Evolutionary conservation across 2,329 filamentous ascomycete genomes (phyloP), one percentile per base, ranked within the genome.

Genomic region (Thielaviopsis ethacetica): DNA sequence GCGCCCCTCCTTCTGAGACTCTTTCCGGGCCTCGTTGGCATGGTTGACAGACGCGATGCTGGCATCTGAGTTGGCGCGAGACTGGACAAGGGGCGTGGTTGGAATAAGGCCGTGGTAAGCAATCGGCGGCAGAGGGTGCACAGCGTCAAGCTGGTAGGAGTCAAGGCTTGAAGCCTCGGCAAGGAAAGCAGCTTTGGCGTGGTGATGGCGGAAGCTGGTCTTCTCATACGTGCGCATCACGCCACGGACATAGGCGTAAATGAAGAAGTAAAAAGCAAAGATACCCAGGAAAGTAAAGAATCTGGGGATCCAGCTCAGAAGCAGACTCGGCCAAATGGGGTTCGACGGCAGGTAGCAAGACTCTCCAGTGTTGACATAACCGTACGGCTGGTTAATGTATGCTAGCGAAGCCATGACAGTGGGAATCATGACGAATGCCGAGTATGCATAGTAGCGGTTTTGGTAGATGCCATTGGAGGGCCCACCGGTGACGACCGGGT

Each of bases 231-330:
- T 47, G n/a, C 22, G 52, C 50, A 61, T 54, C 21, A 61, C 59
- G 6, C 44, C 59, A 21, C 72, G 70, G 7, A 90, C 81, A 63
- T 88, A 85, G 12, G 80, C 66, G 66, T 90, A 90, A n/a, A 90
- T 83, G 6, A 78, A 79, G 24, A 79, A 71, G 54, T 88, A 88
- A 1, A 86, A 78, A 27, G 74, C 68, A 38, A 88, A 70, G 62
- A 91, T 85, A 26, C 77, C 71, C 9, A 77, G 66, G 63, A 86
- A 80, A 56, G 89, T 82, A 41, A 86, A 63, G 63, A 89, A 89
- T 55, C 86, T 77, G 41, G 86, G 87, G 7, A 86, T 76, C 86
- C 87, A 91, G 60, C 79, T 79, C 2, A 91, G 72, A 0, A 78
- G 81, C 17, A 84, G 71, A 51, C 82, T 76, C 62, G 84, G 84